Conservation (phyloP, 164 flowering plant genomes). For the Vitis riparia region DNA sequence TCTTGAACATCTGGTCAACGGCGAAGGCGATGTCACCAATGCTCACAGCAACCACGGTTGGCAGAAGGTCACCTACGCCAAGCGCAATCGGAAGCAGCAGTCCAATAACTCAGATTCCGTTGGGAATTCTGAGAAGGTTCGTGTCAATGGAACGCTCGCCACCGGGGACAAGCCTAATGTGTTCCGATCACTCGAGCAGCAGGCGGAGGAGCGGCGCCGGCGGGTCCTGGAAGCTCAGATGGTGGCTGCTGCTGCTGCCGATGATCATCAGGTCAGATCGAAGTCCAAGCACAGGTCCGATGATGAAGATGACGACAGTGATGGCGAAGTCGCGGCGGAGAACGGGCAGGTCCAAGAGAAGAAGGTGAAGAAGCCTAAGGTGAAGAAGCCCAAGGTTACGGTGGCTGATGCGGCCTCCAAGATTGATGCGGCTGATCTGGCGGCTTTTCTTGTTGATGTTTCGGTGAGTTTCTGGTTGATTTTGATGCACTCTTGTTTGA, state of each 20-base stretch:
- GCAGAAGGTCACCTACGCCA: slow-evolving; percentile 79
- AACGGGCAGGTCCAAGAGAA: neutral
- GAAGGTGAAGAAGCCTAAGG: too few species aligned
- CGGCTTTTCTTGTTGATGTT: too few species aligned
- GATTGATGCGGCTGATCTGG: too few species aligned
- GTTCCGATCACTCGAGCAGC: slow-evolving; percentile 49
- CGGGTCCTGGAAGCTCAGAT: slow-evolving; percentile 36
- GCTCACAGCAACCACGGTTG: slow-evolving; percentile 61
- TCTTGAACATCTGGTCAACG: slow-evolving; percentile 11
- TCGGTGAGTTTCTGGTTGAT: neutral
- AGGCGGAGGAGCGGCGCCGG: slow-evolving; percentile 52
- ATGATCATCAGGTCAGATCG: slow-evolving; percentile 20
- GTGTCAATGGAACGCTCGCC: slow-evolving; percentile 18
- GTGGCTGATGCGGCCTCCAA: too few species aligned
- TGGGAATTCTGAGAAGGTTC: neutral
- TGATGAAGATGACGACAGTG: slow-evolving; percentile 31
- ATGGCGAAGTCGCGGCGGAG: slow-evolving; percentile 8
- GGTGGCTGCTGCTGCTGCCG: slow-evolving; percentile 17
- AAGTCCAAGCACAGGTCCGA: slow-evolving; percentile 39
- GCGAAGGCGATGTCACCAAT: slow-evolving; percentile 15
- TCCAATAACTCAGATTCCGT: slow-evolving; percentile 11
- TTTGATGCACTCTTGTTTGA: slow-evolving; percentile 3
- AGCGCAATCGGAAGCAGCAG: slow-evolving; percentile 43
- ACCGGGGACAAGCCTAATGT: slow-evolving; percentile 29
- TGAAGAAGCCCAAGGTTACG: too few species aligned